These are phyloP conservation scores for Phaeoacremonium minimum DNA, from an alignment of 2,329 filamentous ascomycete genomes.

Conservation along the genomic window DNA sequence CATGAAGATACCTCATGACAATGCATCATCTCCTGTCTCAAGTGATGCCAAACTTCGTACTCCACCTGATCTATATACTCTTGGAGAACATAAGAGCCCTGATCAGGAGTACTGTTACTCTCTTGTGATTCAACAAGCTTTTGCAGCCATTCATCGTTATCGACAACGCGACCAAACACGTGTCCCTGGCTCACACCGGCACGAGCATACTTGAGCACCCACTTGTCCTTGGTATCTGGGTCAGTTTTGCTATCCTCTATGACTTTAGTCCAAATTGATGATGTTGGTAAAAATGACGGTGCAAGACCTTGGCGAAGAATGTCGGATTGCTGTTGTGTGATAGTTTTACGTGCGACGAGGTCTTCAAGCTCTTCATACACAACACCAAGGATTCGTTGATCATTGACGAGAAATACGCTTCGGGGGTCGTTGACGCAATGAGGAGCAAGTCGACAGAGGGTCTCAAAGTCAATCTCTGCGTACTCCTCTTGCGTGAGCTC, in stretches of 20 bases:
- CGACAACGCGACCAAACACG: not conserved
- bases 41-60: not conserved
- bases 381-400: constrained; percentile 1
- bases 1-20: not conserved
- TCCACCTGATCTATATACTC: constrained; percentile 1
- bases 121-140: not conserved
- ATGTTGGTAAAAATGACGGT: constrained; percentile 1
- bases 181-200: constrained; percentile 2
- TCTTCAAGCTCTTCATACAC: constrained; percentile 3
- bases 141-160: constrained; percentile 1
- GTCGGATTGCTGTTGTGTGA: not conserved
- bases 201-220: constrained; percentile 3
- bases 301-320: not conserved
- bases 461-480: constrained; percentile 1
- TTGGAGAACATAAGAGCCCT: constrained; percentile 2
- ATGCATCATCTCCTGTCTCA: not conserved
- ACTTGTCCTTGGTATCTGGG: constrained; percentile 1
- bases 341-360: not conserved
- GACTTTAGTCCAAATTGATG: constrained; percentile 2
- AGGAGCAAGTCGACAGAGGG: constrained; percentile 1
- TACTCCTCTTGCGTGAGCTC: constrained; percentile 2
- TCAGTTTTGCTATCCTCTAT: constrained; percentile 1
- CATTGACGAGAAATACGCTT: constrained; percentile 1
- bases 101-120: constrained; percentile 1
- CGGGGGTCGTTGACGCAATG: constrained; percentile 1